phyloP scores from a whole-genome alignment of 2,329 filamentous ascomycete genomes.

The Xylariales sp. region DNA sequence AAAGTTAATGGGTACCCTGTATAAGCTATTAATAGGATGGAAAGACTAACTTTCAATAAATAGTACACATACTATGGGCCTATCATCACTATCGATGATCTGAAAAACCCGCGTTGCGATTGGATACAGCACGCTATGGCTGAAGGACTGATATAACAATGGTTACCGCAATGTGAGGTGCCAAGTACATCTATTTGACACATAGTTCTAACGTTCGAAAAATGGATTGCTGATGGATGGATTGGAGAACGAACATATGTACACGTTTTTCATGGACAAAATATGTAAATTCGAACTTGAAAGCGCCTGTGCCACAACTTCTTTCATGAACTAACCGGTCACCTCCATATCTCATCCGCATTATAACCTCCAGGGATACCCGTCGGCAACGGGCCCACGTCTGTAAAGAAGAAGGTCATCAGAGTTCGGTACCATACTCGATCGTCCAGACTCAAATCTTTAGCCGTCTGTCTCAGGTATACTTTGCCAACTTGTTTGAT shows the following conservation, averaged over 20 bases:
- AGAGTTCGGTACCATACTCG: neutral
- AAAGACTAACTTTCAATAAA: too few relatives aligned
- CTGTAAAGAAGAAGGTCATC: neutral
- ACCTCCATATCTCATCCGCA: neutral
- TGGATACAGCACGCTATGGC: conserved; percentile 28
- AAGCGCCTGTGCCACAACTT: neutral
- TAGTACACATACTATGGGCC: conserved; percentile 15
- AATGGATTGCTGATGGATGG: neutral
- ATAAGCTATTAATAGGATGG: too few relatives aligned
- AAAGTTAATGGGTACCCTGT: too few relatives aligned
- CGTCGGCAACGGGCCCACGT: neutral
- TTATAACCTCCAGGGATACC: neutral
- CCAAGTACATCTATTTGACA: too few relatives aligned
- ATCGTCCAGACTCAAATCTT: neutral
- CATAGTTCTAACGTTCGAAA: too few relatives aligned
- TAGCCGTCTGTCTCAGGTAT: conserved; percentile 1
- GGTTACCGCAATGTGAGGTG: neutral
- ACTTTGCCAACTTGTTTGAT: neutral
- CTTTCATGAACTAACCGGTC: neutral
- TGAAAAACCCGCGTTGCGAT: conserved; percentile 27
- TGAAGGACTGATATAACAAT: conserved; percentile 13
- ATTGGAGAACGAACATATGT: too few relatives aligned
- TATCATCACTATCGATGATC: conserved; percentile 15
- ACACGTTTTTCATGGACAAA: too few relatives aligned
- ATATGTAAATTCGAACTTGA: too few relatives aligned